Evolutionary conservation across 495 filamentous ascomycete genomes (phyloP).

Genomic region (Aspergillus incahuasiensis): DNA sequence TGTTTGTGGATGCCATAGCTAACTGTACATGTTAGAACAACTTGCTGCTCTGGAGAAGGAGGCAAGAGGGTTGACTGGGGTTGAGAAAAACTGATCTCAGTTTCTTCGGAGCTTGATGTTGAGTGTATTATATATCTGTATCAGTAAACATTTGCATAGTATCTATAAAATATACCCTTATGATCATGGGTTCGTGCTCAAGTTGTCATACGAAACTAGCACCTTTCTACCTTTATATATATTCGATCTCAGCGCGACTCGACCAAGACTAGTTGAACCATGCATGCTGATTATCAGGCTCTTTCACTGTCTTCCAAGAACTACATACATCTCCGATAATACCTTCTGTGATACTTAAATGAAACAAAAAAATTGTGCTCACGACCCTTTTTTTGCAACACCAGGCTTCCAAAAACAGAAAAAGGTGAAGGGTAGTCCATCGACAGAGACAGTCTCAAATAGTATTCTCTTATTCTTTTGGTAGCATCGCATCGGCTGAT

Average conservation of each 20-base stretch:
- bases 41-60: constrained; percentile 39
- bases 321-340: too few relatives aligned
- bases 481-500: too few relatives aligned
- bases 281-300: too few relatives aligned
- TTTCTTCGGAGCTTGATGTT: not conserved
- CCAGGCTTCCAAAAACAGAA: too few relatives aligned
- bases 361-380: too few relatives aligned
- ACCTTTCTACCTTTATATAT: not conserved
- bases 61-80: constrained; percentile 33
- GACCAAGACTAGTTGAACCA: too few relatives aligned
- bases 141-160: not conserved
- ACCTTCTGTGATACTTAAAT: too few relatives aligned
- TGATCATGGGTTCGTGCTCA: not conserved
- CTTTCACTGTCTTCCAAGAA: too few relatives aligned
- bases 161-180: not conserved
- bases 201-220: not conserved
- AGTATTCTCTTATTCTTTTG: too few relatives aligned
- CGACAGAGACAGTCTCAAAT: too few relatives aligned
- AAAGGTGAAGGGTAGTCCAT: too few relatives aligned
- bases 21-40: constrained; percentile 30
- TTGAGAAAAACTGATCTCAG: constrained; percentile 22
- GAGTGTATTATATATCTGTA: not conserved
- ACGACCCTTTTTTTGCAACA: too few relatives aligned
- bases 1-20: not conserved
- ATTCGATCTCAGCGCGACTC: not conserved